Evolutionary conservation across 805 yeast genomes (phyloP).

Genomic region (Kluyveromyces aestuarii): DNA sequence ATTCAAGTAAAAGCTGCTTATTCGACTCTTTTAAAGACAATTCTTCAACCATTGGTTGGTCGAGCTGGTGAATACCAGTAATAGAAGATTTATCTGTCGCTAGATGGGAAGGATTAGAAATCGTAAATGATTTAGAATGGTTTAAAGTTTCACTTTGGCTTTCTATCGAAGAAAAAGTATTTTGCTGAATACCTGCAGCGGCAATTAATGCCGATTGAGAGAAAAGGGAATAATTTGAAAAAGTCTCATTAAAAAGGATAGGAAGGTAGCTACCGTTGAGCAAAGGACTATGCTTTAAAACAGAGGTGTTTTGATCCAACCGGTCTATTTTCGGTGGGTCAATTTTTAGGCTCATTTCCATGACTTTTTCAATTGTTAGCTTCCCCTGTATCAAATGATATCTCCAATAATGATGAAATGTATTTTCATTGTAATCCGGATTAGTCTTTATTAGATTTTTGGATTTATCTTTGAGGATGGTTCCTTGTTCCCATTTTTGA

Average conservation of each 20-base stretch:
- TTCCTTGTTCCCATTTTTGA: slow-evolving; percentile 74
- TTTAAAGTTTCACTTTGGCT: neutral
- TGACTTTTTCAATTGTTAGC: slow-evolving; percentile 42
- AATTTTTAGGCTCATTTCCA: slow-evolving; percentile 51
- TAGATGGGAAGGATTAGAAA: neutral
- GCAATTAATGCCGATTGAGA: slow-evolving; percentile 44
- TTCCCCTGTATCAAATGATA: slow-evolving; percentile 27
- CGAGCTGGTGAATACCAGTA: slow-evolving; percentile 41
- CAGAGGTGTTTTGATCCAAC: slow-evolving; percentile 24
- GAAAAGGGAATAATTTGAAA: slow-evolving; percentile 49
- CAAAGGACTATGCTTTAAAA: slow-evolving; percentile 47
- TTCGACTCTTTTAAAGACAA: slow-evolving; percentile 20
- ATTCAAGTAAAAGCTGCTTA: slow-evolving; percentile 43
- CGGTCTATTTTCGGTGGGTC: slow-evolving; percentile 46
- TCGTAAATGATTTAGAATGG: neutral
- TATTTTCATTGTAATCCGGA: slow-evolving; percentile 18
- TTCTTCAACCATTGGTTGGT: slow-evolving; percentile 25
- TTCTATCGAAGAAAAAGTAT: neutral
- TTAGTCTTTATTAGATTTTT: slow-evolving; percentile 28
- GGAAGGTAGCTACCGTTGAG: slow-evolving; percentile 57
- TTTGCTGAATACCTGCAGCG: slow-evolving; percentile 35
- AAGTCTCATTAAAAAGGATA: slow-evolving; percentile 48
- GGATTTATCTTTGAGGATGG: slow-evolving; percentile 25
- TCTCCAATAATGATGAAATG: slow-evolving; percentile 24
- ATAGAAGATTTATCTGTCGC: slow-evolving; percentile 18